Conservation (phyloP, 352 stramenopile species). For the Phytophthora cactorum region DNA sequence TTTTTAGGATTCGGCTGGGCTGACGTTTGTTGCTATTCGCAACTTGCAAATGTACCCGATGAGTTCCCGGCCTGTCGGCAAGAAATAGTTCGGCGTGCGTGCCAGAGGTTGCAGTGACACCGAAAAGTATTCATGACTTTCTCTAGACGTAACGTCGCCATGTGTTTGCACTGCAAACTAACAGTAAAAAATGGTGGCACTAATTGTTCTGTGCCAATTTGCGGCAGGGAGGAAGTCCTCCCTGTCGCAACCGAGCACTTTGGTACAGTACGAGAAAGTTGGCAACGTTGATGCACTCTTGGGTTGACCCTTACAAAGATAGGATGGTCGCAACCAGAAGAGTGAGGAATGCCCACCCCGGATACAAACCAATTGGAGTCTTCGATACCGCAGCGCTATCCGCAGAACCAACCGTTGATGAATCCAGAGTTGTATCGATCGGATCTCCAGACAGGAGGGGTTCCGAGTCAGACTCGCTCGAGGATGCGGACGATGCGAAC, state of each 20-base stretch:
- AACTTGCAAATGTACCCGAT: background rate
- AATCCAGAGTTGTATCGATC: slow-evolving; percentile 14
- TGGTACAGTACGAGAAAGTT: too few species aligned
- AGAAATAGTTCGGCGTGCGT: background rate
- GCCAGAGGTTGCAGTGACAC: background rate
- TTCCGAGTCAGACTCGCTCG: slow-evolving; percentile 1
- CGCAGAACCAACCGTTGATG: slow-evolving; percentile 6
- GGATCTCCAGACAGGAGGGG: background rate
- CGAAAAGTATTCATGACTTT: background rate
- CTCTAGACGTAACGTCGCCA: background rate
- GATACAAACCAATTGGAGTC: background rate
- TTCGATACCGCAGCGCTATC: background rate
- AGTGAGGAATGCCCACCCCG: background rate
- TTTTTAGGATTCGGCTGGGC: too few species aligned
- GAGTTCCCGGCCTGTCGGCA: background rate
- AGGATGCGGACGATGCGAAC: slow-evolving; percentile 7
- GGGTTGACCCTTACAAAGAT: background rate
- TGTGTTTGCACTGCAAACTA: background rate
- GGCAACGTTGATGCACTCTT: too few species aligned
- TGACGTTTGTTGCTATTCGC: too few species aligned
- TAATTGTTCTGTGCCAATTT: too few species aligned
- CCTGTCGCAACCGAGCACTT: background rate
- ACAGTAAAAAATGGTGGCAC: background rate
- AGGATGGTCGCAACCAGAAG: slow-evolving; percentile 8
- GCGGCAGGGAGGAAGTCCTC: too few species aligned